Evolutionary conservation across 768 basidiomycete species (phyloP).

Genomic region (Paxillus rubicundulus): DNA sequence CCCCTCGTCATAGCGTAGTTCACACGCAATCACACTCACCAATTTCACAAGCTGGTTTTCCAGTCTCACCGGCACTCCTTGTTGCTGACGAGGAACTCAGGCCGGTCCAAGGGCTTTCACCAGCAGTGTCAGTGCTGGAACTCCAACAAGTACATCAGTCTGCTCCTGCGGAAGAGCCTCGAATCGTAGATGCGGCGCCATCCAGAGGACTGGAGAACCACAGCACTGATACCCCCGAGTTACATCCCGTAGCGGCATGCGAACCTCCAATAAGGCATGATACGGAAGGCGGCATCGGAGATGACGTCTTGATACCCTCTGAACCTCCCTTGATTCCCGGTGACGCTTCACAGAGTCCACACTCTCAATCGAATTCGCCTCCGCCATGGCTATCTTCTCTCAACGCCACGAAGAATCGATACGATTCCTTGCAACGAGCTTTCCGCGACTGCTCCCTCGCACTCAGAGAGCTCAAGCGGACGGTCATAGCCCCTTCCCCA

Average conservation of each 20-base stretch:
- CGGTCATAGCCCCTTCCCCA: slow-evolving; percentile 11
- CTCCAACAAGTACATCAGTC: slow-evolving; percentile 3
- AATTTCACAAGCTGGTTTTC: slow-evolving; percentile 3
- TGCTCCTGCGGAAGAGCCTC: background rate
- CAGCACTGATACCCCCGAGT: background rate
- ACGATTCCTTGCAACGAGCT: slow-evolving; percentile 56
- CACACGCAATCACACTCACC: background rate
- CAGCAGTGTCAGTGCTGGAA: slow-evolving; percentile 20
- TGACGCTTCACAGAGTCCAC: background rate
- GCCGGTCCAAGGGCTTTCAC: slow-evolving; percentile 7
- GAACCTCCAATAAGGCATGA: background rate
- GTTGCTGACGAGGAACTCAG: slow-evolving; percentile 9
- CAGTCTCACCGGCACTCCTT: slow-evolving; percentile 8
- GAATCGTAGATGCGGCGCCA: background rate
- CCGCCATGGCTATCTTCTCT: slow-evolving; percentile 49
- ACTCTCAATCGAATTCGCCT: background rate
- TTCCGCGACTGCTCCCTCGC: slow-evolving; percentile 72
- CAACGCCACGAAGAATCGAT: slow-evolving; percentile 45
- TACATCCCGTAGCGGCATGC: background rate
- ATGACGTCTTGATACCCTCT: background rate
- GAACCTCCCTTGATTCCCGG: background rate
- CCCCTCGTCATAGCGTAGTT: background rate
- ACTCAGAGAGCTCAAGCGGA: slow-evolving; percentile 52
- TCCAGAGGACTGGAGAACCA: background rate
- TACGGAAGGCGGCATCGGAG: background rate